Percentiles rank a stretch among this genome's conserved stretches.
Conservation (phyloP, 192 early-diverging fungal genomes). For the Coemansia interrupta region DNA sequence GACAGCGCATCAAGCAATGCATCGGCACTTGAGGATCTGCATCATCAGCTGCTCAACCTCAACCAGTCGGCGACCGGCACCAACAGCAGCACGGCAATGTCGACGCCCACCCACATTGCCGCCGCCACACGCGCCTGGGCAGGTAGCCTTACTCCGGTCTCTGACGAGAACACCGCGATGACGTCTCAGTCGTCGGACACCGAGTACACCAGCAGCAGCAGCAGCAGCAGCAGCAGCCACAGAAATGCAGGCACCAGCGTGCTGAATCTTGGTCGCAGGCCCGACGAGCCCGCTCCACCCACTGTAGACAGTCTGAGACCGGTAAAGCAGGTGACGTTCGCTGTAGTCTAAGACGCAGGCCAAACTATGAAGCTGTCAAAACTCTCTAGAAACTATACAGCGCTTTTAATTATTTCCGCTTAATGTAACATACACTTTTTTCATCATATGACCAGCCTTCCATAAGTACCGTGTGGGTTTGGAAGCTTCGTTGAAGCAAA, state of each 20-base stretch:
- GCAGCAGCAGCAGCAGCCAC: background rate
- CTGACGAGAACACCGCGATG: constrained; percentile 28
- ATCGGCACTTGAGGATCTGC: constrained; percentile 23
- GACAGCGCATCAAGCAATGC: constrained; percentile 1
- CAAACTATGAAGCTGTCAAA: background rate
- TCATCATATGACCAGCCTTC: no score
- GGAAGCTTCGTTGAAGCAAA: background rate
- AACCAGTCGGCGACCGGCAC: constrained; percentile 7
- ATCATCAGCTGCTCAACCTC: constrained; percentile 12
- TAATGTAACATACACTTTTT: no score
- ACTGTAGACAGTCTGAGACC: constrained; percentile 10
- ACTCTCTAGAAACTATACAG: no score
- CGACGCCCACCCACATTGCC: constrained; percentile 19
- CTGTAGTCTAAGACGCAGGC: constrained; percentile 6
- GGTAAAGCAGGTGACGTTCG: constrained; percentile 47
- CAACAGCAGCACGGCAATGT: constrained; percentile 16
- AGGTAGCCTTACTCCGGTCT: constrained; percentile 37
- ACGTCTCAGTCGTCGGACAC: constrained; percentile 29
- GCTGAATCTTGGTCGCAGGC: constrained; percentile 11
- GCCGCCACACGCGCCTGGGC: constrained; percentile 9
- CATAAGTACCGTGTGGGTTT: no score
- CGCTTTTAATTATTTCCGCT: no score
- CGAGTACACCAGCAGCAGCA: constrained; percentile 11
- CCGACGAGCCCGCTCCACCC: background rate
- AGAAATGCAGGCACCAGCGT: constrained; percentile 4